Percentiles rank a stretch among this genome's conserved stretches.
phyloP scores from a whole-genome alignment of 1,284 basidiomycete species.

The Rhodofomes roseus region DNA sequence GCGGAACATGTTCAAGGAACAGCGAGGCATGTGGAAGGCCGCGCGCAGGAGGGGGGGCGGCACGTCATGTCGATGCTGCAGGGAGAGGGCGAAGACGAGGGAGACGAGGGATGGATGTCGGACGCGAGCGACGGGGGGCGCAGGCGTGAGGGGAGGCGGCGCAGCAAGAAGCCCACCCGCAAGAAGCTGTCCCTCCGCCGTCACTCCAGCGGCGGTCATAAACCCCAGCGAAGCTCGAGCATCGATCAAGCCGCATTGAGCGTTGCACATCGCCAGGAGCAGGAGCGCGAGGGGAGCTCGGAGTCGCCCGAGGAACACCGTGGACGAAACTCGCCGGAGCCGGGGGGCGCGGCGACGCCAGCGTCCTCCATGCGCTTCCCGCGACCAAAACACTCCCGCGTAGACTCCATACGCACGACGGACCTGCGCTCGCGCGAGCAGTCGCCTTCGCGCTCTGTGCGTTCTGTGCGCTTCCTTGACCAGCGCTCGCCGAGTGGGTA shows the following conservation, averaged over 20 bases:
- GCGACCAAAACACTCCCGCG: slow-evolving; percentile 23
- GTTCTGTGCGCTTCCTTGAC: slow-evolving; percentile 41
- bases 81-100: slow-evolving; percentile 31
- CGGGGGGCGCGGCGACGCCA: slow-evolving; percentile 3
- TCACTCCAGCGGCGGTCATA: slow-evolving; percentile 17
- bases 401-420: slow-evolving; percentile 32
- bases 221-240: slow-evolving; percentile 16
- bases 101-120: slow-evolving; percentile 43
- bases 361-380: slow-evolving; percentile 15
- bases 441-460: slow-evolving; percentile 42
- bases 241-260: slow-evolving; percentile 11
- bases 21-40: slow-evolving; percentile 16
- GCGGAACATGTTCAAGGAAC: slow-evolving; percentile 14
- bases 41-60: slow-evolving; percentile 19
- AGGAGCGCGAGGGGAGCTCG: slow-evolving; percentile 6
- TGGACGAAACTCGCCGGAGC: slow-evolving; percentile 12
- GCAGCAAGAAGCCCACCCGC: slow-evolving; percentile 18
- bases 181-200: slow-evolving; percentile 24
- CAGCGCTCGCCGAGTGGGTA: slow-evolving; percentile 23
- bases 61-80: neutral
- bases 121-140: slow-evolving; percentile 30
- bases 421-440: slow-evolving; percentile 37
- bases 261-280: neutral
- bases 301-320: slow-evolving; percentile 16
- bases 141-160: slow-evolving; percentile 4